phyloP scores from a whole-genome alignment of 2,329 filamentous ascomycete species.

The Lachnellula suecica region DNA sequence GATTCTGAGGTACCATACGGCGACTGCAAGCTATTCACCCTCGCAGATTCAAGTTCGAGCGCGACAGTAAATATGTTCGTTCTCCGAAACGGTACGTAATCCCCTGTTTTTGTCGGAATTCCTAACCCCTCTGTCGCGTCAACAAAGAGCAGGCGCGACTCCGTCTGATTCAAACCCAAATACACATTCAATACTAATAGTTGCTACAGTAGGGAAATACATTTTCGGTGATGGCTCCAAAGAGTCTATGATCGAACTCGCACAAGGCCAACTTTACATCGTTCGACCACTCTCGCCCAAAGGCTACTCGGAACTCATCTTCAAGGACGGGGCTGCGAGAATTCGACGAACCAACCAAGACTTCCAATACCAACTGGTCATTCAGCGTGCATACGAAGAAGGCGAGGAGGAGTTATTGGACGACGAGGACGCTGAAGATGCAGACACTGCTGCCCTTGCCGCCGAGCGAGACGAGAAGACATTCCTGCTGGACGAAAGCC shows the following conservation, averaged over 20 bases:
- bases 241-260: constrained; percentile 90
- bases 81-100: constrained; percentile 41
- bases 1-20: too few species aligned
- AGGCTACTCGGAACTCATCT: constrained; percentile 97
- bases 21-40: not conserved
- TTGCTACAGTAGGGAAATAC: constrained; percentile 75
- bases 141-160: constrained; percentile 8
- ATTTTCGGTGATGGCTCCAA: constrained; percentile 80
- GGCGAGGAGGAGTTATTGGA: constrained; percentile 89
- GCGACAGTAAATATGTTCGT: constrained; percentile 39
- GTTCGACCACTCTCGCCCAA: constrained; percentile 94
- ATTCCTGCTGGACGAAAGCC: constrained; percentile 88
- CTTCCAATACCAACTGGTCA: constrained; percentile 94
- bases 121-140: constrained; percentile 9
- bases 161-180: not conserved
- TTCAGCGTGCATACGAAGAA: constrained; percentile 96
- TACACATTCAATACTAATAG: constrained; percentile 11
- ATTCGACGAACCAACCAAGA: constrained; percentile 93
- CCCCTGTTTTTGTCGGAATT: constrained; percentile 9
- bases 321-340: constrained; percentile 91
- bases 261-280: constrained; percentile 95
- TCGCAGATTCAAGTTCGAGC: not conserved
- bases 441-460: constrained; percentile 69
- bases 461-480: constrained; percentile 94
- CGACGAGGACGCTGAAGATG: constrained; percentile 86